These are phyloP conservation scores for Acrocalymma vagum DNA, from an alignment of 2,329 filamentous ascomycete genomes.

Conservation along the genomic window DNA sequence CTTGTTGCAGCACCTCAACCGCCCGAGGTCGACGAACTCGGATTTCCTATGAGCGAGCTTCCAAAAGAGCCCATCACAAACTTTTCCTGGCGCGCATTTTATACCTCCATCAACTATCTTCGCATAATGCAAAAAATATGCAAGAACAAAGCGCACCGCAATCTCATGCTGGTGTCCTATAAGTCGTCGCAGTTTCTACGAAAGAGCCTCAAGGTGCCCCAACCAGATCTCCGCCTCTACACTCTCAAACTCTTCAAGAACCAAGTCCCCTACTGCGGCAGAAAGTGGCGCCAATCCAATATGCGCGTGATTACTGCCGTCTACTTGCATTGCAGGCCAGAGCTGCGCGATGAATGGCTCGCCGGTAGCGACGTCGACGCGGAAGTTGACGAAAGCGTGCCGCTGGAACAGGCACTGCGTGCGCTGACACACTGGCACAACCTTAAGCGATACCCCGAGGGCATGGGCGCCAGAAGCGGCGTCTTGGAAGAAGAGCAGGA, in stretches of 20 bases:
- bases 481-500: constrained; percentile 56
- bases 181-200: constrained; percentile 92
- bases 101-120: constrained; percentile 92
- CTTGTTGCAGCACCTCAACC: constrained; percentile 40
- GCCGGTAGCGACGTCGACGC: constrained; percentile 90
- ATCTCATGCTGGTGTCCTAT: constrained; percentile 92
- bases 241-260: constrained; percentile 98
- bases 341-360: constrained; percentile 94
- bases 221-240: constrained; percentile 87
- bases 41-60: constrained; percentile 76
- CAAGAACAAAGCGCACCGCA: constrained; percentile 93
- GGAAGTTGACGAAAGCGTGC: constrained; percentile 91
- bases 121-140: constrained; percentile 98
- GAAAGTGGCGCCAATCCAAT: constrained; percentile 97
- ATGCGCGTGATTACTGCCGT: constrained; percentile 99
- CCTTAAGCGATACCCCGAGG: constrained; percentile 79
- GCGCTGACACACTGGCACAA: constrained; percentile 96
- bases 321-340: constrained; percentile 91
- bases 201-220: constrained; percentile 89
- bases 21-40: constrained; percentile 82
- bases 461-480: constrained; percentile 65
- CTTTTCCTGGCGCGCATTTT: constrained; percentile 95
- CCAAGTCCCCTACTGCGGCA: constrained; percentile 96
- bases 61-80: constrained; percentile 82
- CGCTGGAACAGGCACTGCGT: constrained; percentile 88